These are phyloP conservation scores for Lomentospora prolificans DNA, from an alignment of 2,329 filamentous ascomycete species.

Conservation along the genomic window DNA sequence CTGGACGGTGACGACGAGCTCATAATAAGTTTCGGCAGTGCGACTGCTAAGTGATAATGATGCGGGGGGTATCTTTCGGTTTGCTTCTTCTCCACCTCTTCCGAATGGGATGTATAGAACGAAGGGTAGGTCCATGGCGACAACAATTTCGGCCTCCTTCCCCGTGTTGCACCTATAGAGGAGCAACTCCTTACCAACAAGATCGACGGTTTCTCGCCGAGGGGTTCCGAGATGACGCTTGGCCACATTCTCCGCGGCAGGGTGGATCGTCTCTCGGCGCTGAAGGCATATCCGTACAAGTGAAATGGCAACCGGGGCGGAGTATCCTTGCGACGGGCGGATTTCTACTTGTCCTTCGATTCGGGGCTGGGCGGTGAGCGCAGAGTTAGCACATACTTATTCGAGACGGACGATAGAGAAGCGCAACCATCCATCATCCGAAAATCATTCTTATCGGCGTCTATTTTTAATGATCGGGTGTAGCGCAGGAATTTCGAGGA, in stretches of 20 bases:
- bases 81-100: slow-evolving; percentile 79
- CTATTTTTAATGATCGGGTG: no score
- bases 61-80: slow-evolving; percentile 81
- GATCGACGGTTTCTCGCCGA: slow-evolving; percentile 79
- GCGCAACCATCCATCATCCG: not conserved
- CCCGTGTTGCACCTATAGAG: slow-evolving; percentile 79
- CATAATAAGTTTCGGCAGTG: slow-evolving; percentile 95
- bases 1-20: slow-evolving; percentile 90
- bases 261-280: slow-evolving; percentile 91
- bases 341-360: slow-evolving; percentile 98
- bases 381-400: slow-evolving; percentile 6
- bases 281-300: slow-evolving; percentile 91
- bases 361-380: slow-evolving; percentile 54
- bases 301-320: slow-evolving; percentile 81
- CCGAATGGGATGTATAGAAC: slow-evolving; percentile 96
- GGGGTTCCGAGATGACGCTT: slow-evolving; percentile 87
- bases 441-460: no score
- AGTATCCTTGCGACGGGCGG: slow-evolving; percentile 72
- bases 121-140: slow-evolving; percentile 95
- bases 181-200: slow-evolving; percentile 92
- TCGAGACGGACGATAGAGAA: not conserved
- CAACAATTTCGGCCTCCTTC: slow-evolving; percentile 76
- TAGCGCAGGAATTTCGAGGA: no score
- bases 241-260: slow-evolving; percentile 84
- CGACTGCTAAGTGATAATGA: slow-evolving; percentile 85